Base-by-base conservation (phyloP, 2,329 filamentous ascomycete species). In the Alternaria rosae region DNA sequence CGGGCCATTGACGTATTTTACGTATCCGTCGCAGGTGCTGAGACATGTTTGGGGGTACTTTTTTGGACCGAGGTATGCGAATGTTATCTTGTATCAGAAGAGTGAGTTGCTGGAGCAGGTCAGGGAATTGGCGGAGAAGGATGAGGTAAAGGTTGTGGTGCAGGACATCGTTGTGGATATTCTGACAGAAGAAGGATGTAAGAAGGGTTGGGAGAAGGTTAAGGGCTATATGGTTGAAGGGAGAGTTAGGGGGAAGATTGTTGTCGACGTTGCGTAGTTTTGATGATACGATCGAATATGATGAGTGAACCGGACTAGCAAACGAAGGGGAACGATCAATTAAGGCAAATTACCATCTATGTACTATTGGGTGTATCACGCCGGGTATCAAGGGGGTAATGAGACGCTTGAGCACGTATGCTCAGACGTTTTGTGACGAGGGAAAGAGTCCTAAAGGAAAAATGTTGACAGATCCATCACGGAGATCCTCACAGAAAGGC, bases 1-100 rank as follows among this genome's bases (percentile, higher is more conserved):
- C 62, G 60, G 82, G 0, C 69, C 74, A 2, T 15, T 70, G 25
- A 76, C 76, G 4, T 79, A 78, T 57, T 64, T 78, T 26, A 76
- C 73, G 0, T 70, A 71, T 48, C 74, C 74, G 2, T 64, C 66
- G 2, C 74, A 76, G 56, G 54, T 76, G 1, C 15, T 72, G 20
- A 67, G 73, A 7, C 64, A 67, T 56, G 21, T 76, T 5, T 59
- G 52, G 15, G 71, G 75, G 7, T 73, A 62, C 25, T 8, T 76
- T 1, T 69, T 71, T 23, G 75, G 73, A 0, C 75, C 74, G 5
- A 52, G 75, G 15, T 77, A 77, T 50, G 75, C 73, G 20, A 75
- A 75, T 41, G 65, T 77, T 1, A 44, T 72, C 6, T 41, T 76
- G 23, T 69, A 67, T 30, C 45, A 65, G 26, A 68, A 69, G 57